Evolutionary conservation across 495 filamentous ascomycete species (phyloP).

Genomic region (Lasiosphaeris hirsuta): DNA sequence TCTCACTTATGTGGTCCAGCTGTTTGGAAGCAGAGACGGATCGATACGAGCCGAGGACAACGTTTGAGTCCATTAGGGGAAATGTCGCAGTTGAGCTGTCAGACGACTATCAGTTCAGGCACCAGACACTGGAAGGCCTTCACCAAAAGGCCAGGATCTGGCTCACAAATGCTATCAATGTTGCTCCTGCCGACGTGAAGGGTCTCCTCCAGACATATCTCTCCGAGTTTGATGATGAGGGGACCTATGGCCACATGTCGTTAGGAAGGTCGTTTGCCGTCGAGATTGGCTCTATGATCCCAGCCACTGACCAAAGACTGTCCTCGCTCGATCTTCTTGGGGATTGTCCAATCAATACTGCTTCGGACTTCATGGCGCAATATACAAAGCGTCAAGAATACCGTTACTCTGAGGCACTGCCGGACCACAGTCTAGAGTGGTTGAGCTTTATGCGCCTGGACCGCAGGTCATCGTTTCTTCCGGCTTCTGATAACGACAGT

Average conservation of each 20-base stretch:
- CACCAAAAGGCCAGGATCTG: conserved; percentile 73
- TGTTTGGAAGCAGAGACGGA: conserved; percentile 93
- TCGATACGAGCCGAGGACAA: conserved; percentile 81
- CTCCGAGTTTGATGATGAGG: conserved; percentile 87
- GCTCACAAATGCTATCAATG: conserved; percentile 73
- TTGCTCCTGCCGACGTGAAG: conserved; percentile 92
- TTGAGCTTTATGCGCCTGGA: conserved; percentile 53
- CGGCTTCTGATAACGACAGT: conserved; percentile 42
- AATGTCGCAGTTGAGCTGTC: conserved; percentile 82
- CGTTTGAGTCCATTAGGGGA: conserved; percentile 69
- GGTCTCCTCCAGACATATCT: conserved; percentile 92
- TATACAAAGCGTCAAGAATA: conserved; percentile 98
- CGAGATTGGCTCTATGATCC: conserved; percentile 86
- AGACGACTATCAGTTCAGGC: conserved; percentile 78
- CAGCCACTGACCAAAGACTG: conserved; percentile 81
- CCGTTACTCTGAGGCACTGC: conserved; percentile 67
- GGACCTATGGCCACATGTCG: conserved; percentile 81
- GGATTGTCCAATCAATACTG: conserved; percentile 73
- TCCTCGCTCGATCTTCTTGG: conserved; percentile 70
- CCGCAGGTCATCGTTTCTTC: conserved; percentile 40
- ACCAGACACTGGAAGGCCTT: conserved; percentile 71
- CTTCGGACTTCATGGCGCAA: conserved; percentile 92
- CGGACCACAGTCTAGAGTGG: conserved; percentile 62
- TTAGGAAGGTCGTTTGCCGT: conserved; percentile 93
- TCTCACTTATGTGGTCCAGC: conserved; percentile 90